Evolutionary conservation across 2,329 filamentous ascomycete species (phyloP), one percentile per base, ranked within the genome.

Genomic region (Arthroderma sp.): DNA sequence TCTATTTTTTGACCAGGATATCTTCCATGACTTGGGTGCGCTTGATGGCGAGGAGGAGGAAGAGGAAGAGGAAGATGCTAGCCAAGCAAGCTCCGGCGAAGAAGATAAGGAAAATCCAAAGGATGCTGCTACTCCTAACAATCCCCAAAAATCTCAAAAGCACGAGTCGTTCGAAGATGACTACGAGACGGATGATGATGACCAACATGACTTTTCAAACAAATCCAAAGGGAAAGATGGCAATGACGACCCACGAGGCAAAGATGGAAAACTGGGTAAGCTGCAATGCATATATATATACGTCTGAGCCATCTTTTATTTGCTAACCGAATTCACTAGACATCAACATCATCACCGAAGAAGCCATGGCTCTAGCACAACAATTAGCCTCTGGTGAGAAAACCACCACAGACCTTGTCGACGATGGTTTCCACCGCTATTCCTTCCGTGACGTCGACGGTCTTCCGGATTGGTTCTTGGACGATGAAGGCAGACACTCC

Each of bases 341-440:
- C 60, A 94, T 98, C 65, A 87, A 96, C 61, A 96, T 98, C 57
- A 94, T 96, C 58, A 98, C 91, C n/a, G 91, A 87, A 4, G 91
- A 98, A 70, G 91, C 93, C 51, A 98, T 98, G 91, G 93, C 89
- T 0, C 74, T 98, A 10, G 93, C 91, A 0, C 91, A 96, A 52
- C 78, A 86, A 58, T 80, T 98, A 47, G 91, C 88, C 3, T 86
- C 83, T 0, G 89, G 89, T 38, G 75, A 89, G 60, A 88, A 82
- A 63, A 83, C 81, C 0, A 82, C 77, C 38, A 66, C 82, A 45
- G 85, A 95, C 54, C 69, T 94, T 4, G 69, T 89, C 38, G 93
- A 98, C 57, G 89, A 96, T 49, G 81, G 80, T 36, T 98, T 91
- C 74, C 95, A 94, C 71, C 91, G 86, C 62, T 85, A 83, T 60